Conservation (phyloP, 1,284 basidiomycete genomes). For the Lentinus polychrous region DNA sequence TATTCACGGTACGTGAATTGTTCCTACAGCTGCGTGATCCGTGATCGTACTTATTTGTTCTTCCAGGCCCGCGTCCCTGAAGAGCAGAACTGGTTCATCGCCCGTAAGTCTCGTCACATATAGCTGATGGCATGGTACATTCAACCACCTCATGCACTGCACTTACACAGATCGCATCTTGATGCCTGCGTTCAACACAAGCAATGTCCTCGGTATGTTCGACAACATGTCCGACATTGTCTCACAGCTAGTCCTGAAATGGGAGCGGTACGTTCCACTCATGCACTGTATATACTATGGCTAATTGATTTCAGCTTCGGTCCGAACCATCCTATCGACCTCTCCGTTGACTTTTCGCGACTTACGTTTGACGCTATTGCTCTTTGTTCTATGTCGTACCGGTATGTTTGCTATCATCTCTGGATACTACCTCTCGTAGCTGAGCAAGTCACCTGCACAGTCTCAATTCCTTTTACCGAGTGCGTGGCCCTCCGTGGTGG, state of each 20-base stretch:
- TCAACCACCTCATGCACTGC: too few relatives aligned
- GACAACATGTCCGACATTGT: slow-evolving; percentile 42
- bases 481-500: slow-evolving; percentile 3
- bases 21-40: neutral
- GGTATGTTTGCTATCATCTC: slow-evolving; percentile 16
- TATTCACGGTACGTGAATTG: slow-evolving; percentile 28
- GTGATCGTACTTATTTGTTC: neutral
- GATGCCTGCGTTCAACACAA: slow-evolving; percentile 43
- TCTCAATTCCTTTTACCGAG: slow-evolving; percentile 21
- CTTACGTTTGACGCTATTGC: slow-evolving; percentile 41
- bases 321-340: slow-evolving; percentile 32
- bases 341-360: slow-evolving; percentile 39
- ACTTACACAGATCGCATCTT: slow-evolving; percentile 36
- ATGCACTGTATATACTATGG: neutral
- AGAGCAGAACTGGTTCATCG: neutral
- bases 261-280: slow-evolving; percentile 30
- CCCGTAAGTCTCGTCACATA: neutral
- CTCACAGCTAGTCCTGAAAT: slow-evolving; percentile 39
- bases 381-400: slow-evolving; percentile 37
- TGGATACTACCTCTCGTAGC: neutral
- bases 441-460: slow-evolving; percentile 8
- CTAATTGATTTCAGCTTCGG: slow-evolving; percentile 29
- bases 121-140: too few relatives aligned
- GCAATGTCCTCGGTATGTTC: slow-evolving; percentile 39
- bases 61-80: neutral